Conservation (phyloP, 163 green algal genomes). For the Chlorella variabilis region DNA sequence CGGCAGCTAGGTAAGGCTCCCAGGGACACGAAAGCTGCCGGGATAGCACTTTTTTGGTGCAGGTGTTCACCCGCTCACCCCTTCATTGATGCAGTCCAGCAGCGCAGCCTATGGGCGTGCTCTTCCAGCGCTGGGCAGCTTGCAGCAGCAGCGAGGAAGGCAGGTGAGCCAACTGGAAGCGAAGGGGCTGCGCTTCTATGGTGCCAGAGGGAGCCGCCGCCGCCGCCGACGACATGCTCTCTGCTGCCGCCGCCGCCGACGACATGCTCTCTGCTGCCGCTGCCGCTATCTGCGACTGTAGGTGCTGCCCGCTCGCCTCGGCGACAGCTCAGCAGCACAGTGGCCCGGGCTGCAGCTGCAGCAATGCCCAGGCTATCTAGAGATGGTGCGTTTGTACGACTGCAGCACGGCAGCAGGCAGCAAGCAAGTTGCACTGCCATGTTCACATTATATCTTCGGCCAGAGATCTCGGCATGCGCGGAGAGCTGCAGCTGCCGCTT, state of each 20-base stretch:
- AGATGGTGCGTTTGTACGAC: constrained; percentile 30
- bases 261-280: background rate
- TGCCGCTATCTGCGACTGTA: background rate
- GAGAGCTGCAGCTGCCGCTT: too few species aligned
- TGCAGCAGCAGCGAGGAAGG: background rate
- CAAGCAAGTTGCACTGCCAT: too few species aligned
- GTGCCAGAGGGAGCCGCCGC: too few species aligned
- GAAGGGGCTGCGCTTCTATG: too few species aligned
- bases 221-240: too few species aligned
- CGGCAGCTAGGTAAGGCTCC: background rate
- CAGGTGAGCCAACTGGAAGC: constrained; percentile 6
- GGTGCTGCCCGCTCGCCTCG: background rate
- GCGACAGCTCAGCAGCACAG: background rate
- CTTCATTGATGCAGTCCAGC: background rate
- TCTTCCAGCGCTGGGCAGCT: background rate
- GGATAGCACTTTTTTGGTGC: background rate
- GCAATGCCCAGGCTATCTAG: background rate
- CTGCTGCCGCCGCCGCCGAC: background rate
- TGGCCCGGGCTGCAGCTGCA: constrained; percentile 18
- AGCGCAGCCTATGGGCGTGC: constrained; percentile 4
- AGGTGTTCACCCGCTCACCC: background rate
- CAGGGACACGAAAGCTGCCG: background rate
- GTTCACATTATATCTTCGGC: too few species aligned
- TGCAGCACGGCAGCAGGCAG: background rate
- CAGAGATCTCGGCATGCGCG: too few species aligned